These are phyloP conservation scores for Rhizopogon vinicolor DNA, from an alignment of 768 basidiomycete genomes.

Conservation along the genomic window DNA sequence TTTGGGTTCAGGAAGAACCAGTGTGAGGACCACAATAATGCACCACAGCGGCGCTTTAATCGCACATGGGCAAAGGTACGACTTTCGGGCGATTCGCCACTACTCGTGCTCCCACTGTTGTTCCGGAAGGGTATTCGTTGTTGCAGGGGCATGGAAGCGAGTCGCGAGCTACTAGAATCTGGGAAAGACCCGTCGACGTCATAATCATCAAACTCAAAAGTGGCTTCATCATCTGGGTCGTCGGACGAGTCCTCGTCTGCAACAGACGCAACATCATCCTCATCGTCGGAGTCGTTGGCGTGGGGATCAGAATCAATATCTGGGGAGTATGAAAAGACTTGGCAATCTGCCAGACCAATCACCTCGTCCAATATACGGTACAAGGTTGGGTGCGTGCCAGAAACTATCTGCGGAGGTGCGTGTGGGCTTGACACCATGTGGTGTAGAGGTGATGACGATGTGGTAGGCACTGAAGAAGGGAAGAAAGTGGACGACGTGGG, in stretches of 20 bases:
- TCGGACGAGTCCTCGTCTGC: conserved; percentile 68
- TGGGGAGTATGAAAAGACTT: conserved; percentile 92
- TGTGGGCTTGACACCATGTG: conserved; percentile 57
- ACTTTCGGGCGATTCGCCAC: conserved; percentile 23
- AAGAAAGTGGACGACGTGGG: conserved; percentile 69
- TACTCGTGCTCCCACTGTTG: conserved; percentile 32
- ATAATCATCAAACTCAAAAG: conserved; percentile 79
- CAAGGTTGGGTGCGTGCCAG: conserved; percentile 84
- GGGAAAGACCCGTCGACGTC: conserved; percentile 53
- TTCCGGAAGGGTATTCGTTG: conserved; percentile 17
- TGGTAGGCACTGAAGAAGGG: conserved; percentile 63
- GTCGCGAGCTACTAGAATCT: conserved; percentile 8
- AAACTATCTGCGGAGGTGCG: conserved; percentile 66
- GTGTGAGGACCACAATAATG: conserved; percentile 91
- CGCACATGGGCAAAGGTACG: conserved; percentile 43
- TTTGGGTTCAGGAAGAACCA: conserved; percentile 97
- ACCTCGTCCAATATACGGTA: conserved; percentile 87
- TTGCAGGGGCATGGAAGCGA: conserved; percentile 9
- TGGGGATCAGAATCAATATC: conserved; percentile 95
- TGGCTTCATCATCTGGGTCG: conserved; percentile 68
- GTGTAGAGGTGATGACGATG: conserved; percentile 64
- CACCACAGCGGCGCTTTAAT: conserved; percentile 58
- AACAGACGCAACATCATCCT: conserved; percentile 64
- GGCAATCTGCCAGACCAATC: conserved; percentile 87
- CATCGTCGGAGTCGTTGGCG: conserved; percentile 74